A percentile compares a stretch with the other conserved stretches of the same genome.
phyloP scores from a whole-genome alignment of 345 rosid species.

The thale cress (Arabidopsis thaliana) region DNA sequence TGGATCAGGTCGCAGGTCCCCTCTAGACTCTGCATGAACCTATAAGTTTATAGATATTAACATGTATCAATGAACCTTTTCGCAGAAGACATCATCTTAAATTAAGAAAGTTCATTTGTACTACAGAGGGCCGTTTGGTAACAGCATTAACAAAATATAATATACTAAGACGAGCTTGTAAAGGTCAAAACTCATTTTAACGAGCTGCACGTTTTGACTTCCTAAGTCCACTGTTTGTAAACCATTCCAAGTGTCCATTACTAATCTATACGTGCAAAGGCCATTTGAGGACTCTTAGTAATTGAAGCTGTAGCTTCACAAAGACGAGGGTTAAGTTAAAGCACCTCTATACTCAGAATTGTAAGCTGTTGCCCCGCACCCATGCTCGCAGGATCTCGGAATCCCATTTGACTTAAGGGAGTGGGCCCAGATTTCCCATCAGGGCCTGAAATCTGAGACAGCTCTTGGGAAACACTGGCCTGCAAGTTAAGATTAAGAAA shows the following conservation, averaged over 20 bases:
- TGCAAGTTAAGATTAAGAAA: constrained; percentile 40
- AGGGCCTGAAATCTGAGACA: constrained; percentile 94
- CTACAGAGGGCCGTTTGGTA: neutral
- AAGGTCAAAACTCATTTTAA: constrained; percentile 13
- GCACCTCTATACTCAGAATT: constrained; percentile 88
- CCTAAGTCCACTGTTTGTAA: constrained; percentile 7
- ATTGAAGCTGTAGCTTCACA: constrained; percentile 17
- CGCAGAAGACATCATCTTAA: constrained; percentile 13
- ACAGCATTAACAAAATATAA: constrained; percentile 4
- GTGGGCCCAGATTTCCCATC: constrained; percentile 71
- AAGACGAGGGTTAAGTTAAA: constrained; percentile 18
- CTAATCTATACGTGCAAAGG: constrained; percentile 20
- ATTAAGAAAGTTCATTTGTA: constrained; percentile 9
- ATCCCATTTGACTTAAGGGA: constrained; percentile 95
- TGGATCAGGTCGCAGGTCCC: constrained; percentile 89
- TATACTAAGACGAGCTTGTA: neutral
- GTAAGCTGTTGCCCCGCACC: constrained; percentile 97
- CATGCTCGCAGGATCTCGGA: constrained; percentile 92
- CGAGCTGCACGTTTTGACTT: constrained; percentile 18
- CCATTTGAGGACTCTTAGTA: constrained; percentile 8
- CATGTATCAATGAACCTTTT: constrained; percentile 27
- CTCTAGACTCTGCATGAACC: constrained; percentile 92
- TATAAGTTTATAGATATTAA: constrained; percentile 39
- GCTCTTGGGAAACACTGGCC: constrained; percentile 52
- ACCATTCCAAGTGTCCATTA: constrained; percentile 7